A percentile compares a stretch with the other conserved stretches of the same genome.
Conservation (phyloP, 768 basidiomycete genomes). For the Astraeus odoratus region DNA sequence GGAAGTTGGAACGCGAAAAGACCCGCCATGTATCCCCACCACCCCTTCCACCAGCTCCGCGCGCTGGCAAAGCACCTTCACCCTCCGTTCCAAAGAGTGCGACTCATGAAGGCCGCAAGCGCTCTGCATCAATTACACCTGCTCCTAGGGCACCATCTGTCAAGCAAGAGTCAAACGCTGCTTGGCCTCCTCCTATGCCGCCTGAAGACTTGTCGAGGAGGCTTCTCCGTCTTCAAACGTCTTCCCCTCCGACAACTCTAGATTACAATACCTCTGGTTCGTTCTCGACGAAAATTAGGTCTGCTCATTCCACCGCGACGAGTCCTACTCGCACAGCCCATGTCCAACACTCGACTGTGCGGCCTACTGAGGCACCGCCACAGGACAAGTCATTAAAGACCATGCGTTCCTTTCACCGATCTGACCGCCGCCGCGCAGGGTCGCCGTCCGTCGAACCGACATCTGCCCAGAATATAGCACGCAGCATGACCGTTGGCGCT, state of each 20-base stretch:
- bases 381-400: conserved; percentile 34
- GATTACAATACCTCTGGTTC: conserved; percentile 9
- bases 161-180: conserved; percentile 37
- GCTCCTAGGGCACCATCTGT: conserved; percentile 10
- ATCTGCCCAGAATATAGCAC: conserved; percentile 25
- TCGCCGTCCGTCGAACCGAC: conserved; percentile 24
- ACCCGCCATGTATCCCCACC: conserved; percentile 15
- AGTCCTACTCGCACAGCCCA: conserved; percentile 14
- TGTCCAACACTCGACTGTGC: conserved; percentile 16
- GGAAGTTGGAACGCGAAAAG: conserved; percentile 42
- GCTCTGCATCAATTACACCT: conserved; percentile 24
- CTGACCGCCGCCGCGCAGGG: conserved; percentile 31
- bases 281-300: conserved; percentile 7
- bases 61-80: conserved; percentile 2
- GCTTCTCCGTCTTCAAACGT: conserved; percentile 44
- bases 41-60: conserved; percentile 13
- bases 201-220: conserved; percentile 55
- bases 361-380: conserved; percentile 13
- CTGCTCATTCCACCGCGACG: conserved; percentile 12
- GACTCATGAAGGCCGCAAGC: conserved; percentile 29
- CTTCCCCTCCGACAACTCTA: conserved; percentile 10
- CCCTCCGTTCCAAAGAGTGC: conserved; percentile 34
- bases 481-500: conserved; percentile 31
- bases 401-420: conserved; percentile 57
- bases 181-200: conserved; percentile 38